Conservation (phyloP, 2,329 filamentous ascomycete genomes). For the Pseudogymnoascus sp. region DNA sequence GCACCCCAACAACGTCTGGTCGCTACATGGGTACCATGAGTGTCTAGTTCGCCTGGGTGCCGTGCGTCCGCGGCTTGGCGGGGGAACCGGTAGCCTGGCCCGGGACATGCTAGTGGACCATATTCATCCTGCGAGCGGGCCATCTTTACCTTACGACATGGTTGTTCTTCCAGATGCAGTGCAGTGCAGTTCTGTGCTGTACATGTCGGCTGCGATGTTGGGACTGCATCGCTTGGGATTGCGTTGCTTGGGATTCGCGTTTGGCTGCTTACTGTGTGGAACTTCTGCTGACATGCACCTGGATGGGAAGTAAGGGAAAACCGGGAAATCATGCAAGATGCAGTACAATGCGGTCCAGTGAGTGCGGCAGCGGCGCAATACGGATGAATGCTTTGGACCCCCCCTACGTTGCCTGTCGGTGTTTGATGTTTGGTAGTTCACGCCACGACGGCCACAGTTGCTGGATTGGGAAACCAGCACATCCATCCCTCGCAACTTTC, state of each 20-base stretch:
- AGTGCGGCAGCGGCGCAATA: neutral
- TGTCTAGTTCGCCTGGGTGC: slow-evolving; percentile 54
- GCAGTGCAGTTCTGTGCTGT: neutral
- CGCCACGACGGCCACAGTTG: neutral
- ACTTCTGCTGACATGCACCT: neutral
- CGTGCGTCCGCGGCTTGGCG: slow-evolving; percentile 1
- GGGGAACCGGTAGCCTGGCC: slow-evolving; percentile 2
- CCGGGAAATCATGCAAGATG: neutral
- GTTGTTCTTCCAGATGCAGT: neutral
- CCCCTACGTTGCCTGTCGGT: neutral
- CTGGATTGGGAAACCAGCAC: neutral
- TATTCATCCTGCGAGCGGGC: neutral
- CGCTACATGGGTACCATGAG: slow-evolving; percentile 66
- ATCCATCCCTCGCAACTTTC: neutral
- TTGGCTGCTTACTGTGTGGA: neutral
- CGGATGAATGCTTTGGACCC: neutral
- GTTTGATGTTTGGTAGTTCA: slow-evolving; percentile 1
- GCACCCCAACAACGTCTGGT: slow-evolving; percentile 70
- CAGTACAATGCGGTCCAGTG: neutral
- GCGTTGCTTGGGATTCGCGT: neutral
- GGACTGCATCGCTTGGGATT: neutral
- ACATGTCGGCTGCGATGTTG: neutral
- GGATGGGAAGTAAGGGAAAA: neutral
- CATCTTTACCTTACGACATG: neutral
- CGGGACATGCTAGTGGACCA: neutral